phyloP scores from a whole-genome alignment of 2,329 filamentous ascomycete species.

The Colletotrichum sp. region DNA sequence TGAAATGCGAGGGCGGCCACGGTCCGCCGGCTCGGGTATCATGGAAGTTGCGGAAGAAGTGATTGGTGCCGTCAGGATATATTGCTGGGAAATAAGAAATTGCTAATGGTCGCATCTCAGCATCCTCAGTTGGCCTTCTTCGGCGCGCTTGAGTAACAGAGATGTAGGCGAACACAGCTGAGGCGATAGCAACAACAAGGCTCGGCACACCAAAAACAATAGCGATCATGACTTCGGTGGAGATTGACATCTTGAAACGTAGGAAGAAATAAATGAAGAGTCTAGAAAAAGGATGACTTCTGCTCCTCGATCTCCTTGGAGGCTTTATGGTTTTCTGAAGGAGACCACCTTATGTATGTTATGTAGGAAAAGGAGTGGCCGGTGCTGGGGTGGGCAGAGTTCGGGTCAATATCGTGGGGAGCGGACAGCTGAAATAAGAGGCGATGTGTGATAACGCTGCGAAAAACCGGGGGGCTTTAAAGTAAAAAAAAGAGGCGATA shows the following conservation, averaged over 20 bases:
- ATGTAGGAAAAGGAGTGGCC: not conserved
- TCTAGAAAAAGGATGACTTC: too few species aligned
- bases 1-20: too few species aligned
- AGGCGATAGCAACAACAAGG: not conserved
- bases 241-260: not conserved
- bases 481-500: conserved; percentile 1
- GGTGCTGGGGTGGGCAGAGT: not conserved
- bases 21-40: too few species aligned
- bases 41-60: too few species aligned
- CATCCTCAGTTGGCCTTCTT: not conserved
- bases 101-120: too few species aligned
- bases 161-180: not conserved
- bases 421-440: conserved; percentile 18
- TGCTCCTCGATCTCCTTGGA: too few species aligned
- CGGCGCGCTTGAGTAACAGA: not conserved
- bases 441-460: conserved; percentile 3
- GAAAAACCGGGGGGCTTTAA: not conserved
- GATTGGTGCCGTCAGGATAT: too few species aligned
- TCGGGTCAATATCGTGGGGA: not conserved
- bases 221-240: not conserved
- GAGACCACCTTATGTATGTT: too few species aligned
- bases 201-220: not conserved
- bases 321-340: too few species aligned
- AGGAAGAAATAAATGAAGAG: too few species aligned
- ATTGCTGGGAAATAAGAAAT: too few species aligned